Percentiles rank a stretch among this genome's conserved stretches.
Conservation (phyloP, 2,329 filamentous ascomycete genomes). For the Diplodia corticola region DNA sequence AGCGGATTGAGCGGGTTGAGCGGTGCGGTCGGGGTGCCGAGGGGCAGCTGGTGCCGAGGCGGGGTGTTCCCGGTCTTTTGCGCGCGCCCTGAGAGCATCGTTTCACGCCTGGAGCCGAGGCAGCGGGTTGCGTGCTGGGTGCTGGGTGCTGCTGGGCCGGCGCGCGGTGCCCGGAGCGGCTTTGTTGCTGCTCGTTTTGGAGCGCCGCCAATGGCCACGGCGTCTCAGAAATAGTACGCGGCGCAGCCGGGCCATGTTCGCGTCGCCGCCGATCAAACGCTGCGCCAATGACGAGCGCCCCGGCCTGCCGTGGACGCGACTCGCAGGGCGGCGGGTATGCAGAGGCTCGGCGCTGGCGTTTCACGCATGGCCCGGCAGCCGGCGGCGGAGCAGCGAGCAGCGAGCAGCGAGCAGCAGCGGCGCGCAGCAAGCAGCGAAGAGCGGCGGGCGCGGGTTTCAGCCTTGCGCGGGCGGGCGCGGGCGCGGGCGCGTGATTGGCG, state of each 20-base stretch:
- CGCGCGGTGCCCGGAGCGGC: neutral
- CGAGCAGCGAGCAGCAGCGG: too few species aligned
- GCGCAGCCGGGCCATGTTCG: neutral
- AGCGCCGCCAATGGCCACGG: neutral
- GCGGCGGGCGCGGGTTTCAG: neutral
- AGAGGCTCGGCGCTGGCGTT: conserved; percentile 1
- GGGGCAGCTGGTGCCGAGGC: neutral
- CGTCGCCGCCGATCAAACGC: conserved; percentile 14
- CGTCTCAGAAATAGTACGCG: conserved; percentile 7
- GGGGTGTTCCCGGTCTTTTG: too few species aligned
- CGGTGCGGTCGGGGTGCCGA: neutral
- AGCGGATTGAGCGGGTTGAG: too few species aligned
- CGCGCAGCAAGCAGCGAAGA: too few species aligned
- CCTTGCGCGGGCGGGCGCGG: neutral
- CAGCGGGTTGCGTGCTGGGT: neutral
- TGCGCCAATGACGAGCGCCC: neutral
- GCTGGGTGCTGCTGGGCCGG: too few species aligned
- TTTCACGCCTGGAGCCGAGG: neutral
- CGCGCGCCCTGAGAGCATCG: neutral
- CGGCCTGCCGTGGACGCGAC: neutral
- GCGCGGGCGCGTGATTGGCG: neutral
- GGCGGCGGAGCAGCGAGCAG: neutral
- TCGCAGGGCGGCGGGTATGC: neutral
- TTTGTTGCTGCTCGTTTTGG: neutral
- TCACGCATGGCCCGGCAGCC: neutral